phyloP scores from a whole-genome alignment of 345 rosid species.

The Euphorbia tirucalli region DNA sequence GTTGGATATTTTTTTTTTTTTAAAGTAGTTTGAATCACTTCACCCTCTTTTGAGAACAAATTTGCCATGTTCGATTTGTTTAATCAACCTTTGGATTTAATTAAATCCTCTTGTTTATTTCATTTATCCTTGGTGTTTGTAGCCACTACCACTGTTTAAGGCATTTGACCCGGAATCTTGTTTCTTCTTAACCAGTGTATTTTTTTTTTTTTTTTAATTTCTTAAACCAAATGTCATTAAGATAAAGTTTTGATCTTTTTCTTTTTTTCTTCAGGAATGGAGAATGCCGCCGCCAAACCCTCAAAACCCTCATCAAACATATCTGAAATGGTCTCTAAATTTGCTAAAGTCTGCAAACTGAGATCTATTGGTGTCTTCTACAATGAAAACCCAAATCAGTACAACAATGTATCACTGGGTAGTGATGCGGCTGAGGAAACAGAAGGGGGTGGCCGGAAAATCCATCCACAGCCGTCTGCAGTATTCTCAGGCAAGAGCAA shows the following conservation, averaged over 20 bases:
- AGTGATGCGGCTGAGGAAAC: conserved; percentile 31
- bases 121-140: conserved; percentile 2
- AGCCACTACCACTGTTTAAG: conserved; percentile 6
- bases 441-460: conserved; percentile 25
- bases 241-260: conserved; percentile 7
- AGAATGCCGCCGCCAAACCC: conserved; percentile 34
- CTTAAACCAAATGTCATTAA: too few relatives aligned
- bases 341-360: conserved; percentile 54
- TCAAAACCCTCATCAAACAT: conserved; percentile 42
- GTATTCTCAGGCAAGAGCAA: conserved; percentile 24
- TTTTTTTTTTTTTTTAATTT: too few relatives aligned
- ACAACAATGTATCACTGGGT: conserved; percentile 13
- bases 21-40: conserved; percentile 6
- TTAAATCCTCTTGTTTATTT: neutral
- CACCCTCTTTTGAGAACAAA: conserved; percentile 1
- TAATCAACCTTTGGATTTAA: neutral
- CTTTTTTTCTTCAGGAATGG: conserved; percentile 35
- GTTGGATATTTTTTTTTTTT: neutral
- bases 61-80: neutral
- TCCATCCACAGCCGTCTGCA: conserved; percentile 30
- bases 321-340: conserved; percentile 50
- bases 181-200: conserved; percentile 4
- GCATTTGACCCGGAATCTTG: conserved; percentile 18
- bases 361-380: conserved; percentile 60
- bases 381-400: conserved; percentile 34